A percentile compares a stretch with the other conserved stretches of the same genome.
These are phyloP conservation scores for Phytopythium mirpurense DNA, from an alignment of 352 stramenopile genomes.

Conservation along the genomic window DNA sequence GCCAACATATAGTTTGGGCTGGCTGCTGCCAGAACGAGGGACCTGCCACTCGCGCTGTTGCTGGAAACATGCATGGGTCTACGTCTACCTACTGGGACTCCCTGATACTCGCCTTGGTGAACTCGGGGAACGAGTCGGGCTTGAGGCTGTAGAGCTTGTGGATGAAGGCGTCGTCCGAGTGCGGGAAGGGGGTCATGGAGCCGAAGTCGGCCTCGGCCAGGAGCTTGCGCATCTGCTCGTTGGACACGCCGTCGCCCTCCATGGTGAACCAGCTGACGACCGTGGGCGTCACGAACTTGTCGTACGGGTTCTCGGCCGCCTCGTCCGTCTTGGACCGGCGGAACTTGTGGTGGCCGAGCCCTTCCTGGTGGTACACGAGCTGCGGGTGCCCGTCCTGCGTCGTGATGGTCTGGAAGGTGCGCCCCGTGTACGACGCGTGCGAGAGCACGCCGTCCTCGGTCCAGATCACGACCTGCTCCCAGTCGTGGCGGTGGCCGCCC, in stretches of 20 bases:
- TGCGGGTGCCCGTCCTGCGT: slow-evolving; percentile 5
- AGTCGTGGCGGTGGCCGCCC: slow-evolving; percentile 32
- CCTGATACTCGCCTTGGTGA: slow-evolving; percentile 6
- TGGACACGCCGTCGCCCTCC: slow-evolving; percentile 13
- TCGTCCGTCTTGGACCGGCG: background rate
- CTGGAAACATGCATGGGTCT: background rate
- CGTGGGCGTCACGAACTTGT: background rate
- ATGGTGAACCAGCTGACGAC: slow-evolving; percentile 16
- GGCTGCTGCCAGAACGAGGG: too few species aligned
- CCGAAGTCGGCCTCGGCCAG: background rate
- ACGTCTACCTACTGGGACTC: slow-evolving; percentile 7
- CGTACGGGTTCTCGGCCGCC: background rate
- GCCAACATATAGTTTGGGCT: too few species aligned
- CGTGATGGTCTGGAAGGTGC: slow-evolving; percentile 1
- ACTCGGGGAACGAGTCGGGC: background rate
- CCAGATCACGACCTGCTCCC: slow-evolving; percentile 34
- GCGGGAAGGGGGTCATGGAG: background rate
- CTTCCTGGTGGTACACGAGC: slow-evolving; percentile 11
- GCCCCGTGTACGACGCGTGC: background rate
- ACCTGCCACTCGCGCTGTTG: background rate
- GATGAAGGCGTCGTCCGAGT: slow-evolving; percentile 2
- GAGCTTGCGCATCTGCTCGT: slow-evolving; percentile 1
- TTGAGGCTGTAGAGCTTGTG: background rate
- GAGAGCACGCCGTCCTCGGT: slow-evolving; percentile 13
- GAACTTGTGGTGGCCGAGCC: background rate